phyloP scores from a whole-genome alignment of 306 rosid genomes.

The Trifolium subterraneum region DNA sequence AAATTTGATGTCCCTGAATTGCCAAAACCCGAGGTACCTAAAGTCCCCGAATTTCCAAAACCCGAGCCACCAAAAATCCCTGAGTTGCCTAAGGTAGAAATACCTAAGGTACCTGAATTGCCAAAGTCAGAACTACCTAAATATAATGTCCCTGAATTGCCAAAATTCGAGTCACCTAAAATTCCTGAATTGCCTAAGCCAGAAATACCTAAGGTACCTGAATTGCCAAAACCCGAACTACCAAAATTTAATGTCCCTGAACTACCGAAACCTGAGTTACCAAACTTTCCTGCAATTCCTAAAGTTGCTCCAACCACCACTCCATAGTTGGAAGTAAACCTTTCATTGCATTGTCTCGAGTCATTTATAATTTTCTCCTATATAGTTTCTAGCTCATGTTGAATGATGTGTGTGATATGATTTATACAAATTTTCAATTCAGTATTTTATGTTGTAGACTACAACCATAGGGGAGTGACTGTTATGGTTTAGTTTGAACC shows the following conservation, averaged over 20 bases:
- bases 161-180: neutral
- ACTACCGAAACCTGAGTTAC: neutral
- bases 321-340: slow-evolving; percentile 1
- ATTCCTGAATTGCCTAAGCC: neutral
- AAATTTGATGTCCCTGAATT: neutral
- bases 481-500: slow-evolving; percentile 1
- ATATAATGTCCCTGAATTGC: neutral
- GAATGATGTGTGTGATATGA: neutral
- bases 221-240: neutral
- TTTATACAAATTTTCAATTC: neutral
- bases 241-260: neutral
- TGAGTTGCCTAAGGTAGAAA: neutral
- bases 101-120: neutral
- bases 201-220: neutral
- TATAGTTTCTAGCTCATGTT: neutral
- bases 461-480: neutral
- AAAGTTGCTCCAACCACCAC: slow-evolving; percentile 5
- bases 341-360: neutral
- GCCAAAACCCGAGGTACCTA: neutral
- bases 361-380: neutral
- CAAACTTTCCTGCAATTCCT: neutral
- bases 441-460: neutral
- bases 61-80: neutral
- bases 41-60: neutral
- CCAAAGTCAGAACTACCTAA: neutral